phyloP scores from a whole-genome alignment of 345 rosid genomes.

The Gossypium bickii region DNA sequence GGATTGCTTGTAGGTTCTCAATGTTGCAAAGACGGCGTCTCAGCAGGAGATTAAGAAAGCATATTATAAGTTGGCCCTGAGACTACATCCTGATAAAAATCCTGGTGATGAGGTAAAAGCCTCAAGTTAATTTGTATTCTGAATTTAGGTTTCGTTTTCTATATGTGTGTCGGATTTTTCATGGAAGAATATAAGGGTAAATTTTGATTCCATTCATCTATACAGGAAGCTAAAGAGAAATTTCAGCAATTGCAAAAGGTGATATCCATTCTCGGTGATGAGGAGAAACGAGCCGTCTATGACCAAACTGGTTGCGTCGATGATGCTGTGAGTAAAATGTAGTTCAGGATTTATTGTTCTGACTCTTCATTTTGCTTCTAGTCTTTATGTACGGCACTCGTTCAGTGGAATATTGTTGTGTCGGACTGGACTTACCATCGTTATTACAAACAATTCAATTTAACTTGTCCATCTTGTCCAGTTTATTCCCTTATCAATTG shows the following conservation, averaged over 20 bases:
- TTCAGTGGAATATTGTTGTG: background rate
- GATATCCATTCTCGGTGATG: conserved; percentile 83
- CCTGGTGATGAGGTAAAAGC: conserved; percentile 71
- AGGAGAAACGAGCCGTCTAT: conserved; percentile 73
- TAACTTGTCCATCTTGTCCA: background rate
- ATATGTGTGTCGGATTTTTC: background rate
- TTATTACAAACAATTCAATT: background rate
- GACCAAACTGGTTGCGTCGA: conserved; percentile 90
- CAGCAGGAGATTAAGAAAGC: conserved; percentile 88
- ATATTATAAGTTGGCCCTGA: conserved; percentile 74
- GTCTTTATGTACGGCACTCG: background rate
- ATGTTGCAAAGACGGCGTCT: conserved; percentile 64
- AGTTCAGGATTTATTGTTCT: background rate
- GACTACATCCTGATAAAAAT: conserved; percentile 92
- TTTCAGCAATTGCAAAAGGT: conserved; percentile 95
- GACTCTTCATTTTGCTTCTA: background rate
- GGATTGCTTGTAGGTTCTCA: conserved; percentile 55
- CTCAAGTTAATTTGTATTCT: background rate
- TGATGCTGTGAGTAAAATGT: conserved; percentile 67
- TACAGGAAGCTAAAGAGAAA: conserved; percentile 89
- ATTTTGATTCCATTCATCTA: background rate
- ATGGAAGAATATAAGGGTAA: background rate
- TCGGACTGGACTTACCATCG: background rate
- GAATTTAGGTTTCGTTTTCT: background rate
- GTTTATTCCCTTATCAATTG: background rate